These are phyloP conservation scores for Aspergillus niger DNA, from an alignment of 2,329 filamentous ascomycete species.

Conservation along the genomic window DNA sequence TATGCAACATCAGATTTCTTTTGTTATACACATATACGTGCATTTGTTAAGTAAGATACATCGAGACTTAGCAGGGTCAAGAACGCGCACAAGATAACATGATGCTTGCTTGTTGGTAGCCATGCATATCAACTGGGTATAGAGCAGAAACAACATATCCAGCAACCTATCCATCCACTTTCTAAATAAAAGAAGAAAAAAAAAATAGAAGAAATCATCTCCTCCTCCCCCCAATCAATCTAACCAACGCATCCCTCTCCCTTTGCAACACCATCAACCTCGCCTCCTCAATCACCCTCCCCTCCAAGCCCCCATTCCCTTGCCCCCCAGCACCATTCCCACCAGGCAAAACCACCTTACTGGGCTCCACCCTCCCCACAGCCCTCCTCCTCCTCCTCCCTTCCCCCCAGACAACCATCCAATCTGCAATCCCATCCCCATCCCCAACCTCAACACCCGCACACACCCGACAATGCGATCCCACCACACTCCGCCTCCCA, in stretches of 20 bases:
- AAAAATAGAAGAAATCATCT: slow-evolving; percentile 22
- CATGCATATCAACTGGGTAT: no score
- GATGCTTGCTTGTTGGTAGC: no score
- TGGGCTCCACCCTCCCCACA: slow-evolving; percentile 16
- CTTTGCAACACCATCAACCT: slow-evolving; percentile 65
- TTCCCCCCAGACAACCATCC: slow-evolving; percentile 69
- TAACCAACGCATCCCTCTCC: slow-evolving; percentile 68
- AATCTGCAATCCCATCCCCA: slow-evolving; percentile 63
- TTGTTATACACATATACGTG: not conserved
- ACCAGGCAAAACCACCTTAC: slow-evolving; percentile 10
- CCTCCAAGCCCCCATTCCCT: slow-evolving; percentile 45
- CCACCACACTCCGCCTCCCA: slow-evolving; percentile 34
- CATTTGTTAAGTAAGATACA: no score
- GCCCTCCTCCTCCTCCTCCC: slow-evolving; percentile 45
- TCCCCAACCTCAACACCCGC: slow-evolving; percentile 60
- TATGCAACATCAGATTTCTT: not conserved
- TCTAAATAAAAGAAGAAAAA: no score
- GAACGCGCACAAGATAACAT: no score
- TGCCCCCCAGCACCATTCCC: slow-evolving; percentile 21
- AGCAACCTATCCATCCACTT: not conserved
- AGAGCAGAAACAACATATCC: not conserved
- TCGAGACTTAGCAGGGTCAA: no score
- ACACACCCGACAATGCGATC: slow-evolving; percentile 69
- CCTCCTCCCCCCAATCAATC: slow-evolving; percentile 56
- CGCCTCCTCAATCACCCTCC: slow-evolving; percentile 62